A percentile compares a stretch with the other conserved stretches of the same genome.
phyloP scores from a whole-genome alignment of 768 basidiomycete species.

The Suillus alpinus region DNA sequence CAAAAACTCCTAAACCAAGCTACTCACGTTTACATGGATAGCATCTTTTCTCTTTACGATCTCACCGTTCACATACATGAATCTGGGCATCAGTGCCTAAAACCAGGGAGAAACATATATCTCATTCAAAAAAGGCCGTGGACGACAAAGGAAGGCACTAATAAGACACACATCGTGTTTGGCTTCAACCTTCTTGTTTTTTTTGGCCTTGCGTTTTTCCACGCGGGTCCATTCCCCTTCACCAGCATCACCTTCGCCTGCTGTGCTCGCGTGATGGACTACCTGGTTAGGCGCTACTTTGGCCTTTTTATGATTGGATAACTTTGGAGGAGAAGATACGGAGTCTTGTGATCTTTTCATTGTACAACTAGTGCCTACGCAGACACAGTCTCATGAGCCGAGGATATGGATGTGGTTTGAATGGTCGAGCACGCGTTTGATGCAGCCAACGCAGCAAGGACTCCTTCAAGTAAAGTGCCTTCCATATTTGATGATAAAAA shows the following conservation, averaged over 20 bases:
- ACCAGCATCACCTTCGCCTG: conserved; percentile 19
- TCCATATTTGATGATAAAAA: not conserved
- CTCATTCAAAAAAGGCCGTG: conserved; percentile 5
- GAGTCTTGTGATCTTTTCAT: conserved; percentile 33
- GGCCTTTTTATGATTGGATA: conserved; percentile 36
- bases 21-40: conserved; percentile 75
- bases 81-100: conserved; percentile 47
- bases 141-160: not conserved
- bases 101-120: conserved; percentile 9
- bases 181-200: conserved; percentile 53
- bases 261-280: conserved; percentile 2
- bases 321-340: conserved; percentile 15
- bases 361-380: not conserved
- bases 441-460: not conserved
- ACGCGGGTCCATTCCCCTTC: conserved; percentile 65
- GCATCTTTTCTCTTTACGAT: conserved; percentile 72
- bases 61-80: conserved; percentile 79
- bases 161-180: conserved; percentile 56
- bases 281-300: conserved; percentile 25
- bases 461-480: not conserved
- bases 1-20: not conserved
- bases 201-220: conserved; percentile 71
- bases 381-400: not conserved
- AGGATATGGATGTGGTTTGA: not conserved
- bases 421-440: not conserved